These are phyloP conservation scores for Fraxinus americana DNA, from an alignment of 257 asterid genomes.

Conservation along the genomic window DNA sequence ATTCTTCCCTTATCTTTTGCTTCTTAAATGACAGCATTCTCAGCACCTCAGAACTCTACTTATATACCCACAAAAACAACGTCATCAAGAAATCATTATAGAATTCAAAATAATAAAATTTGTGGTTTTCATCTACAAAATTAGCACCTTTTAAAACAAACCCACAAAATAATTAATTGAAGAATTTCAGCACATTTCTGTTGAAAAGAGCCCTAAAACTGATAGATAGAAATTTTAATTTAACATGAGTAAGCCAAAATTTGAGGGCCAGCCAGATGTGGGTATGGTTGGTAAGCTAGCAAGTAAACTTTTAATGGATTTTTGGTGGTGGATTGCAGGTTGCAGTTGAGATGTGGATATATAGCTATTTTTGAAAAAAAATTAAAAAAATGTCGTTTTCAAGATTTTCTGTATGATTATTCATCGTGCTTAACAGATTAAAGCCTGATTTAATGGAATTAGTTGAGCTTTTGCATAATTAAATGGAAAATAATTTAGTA, in stretches of 20 bases:
- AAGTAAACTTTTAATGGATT: constrained; percentile 10
- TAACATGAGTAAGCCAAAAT: constrained; percentile 24
- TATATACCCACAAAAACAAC: not conserved
- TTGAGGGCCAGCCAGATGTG: not conserved
- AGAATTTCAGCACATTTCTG: constrained; percentile 7
- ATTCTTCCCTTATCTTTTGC: constrained; percentile 2
- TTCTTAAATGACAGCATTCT: constrained; percentile 16
- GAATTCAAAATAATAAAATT: not conserved
- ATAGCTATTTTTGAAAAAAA: not conserved
- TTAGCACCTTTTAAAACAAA: constrained; percentile 3
- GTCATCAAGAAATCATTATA: not conserved
- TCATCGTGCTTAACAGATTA: not conserved
- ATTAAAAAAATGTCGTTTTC: not conserved
- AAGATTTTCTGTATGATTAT: not conserved
- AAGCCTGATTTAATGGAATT: not conserved
- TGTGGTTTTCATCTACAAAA: not conserved
- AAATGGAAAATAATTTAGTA: not conserved
- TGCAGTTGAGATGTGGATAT: constrained; percentile 40
- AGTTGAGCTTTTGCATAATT: not conserved
- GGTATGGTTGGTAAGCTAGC: constrained; percentile 23
- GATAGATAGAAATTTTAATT: constrained; percentile 30
- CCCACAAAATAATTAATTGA: constrained; percentile 15
- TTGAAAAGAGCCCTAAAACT: not conserved
- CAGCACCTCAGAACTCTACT: constrained; percentile 1
- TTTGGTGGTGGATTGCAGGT: constrained; percentile 40